phyloP scores from a whole-genome alignment of 768 basidiomycete genomes.

The Terana coerulea region DNA sequence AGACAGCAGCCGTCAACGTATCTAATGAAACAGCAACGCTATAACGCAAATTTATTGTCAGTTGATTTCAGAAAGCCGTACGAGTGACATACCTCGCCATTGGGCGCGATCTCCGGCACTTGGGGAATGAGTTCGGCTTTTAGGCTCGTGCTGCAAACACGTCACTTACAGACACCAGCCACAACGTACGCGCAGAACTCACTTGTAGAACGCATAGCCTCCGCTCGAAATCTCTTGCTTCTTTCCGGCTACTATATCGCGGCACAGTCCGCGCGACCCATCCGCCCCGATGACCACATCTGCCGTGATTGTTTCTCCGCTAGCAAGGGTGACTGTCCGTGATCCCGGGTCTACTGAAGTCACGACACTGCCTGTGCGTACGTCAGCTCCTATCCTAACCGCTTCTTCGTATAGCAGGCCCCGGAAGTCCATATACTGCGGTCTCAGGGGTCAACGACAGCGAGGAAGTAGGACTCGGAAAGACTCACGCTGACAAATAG shows the following conservation, averaged over 20 bases:
- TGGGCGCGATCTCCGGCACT: slow-evolving; percentile 7
- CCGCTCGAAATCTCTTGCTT: slow-evolving; percentile 10
- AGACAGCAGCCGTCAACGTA: slow-evolving; percentile 7
- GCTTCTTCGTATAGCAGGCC: slow-evolving; percentile 29
- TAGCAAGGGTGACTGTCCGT: slow-evolving; percentile 24
- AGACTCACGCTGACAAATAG: slow-evolving; percentile 44
- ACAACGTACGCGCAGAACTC: slow-evolving; percentile 6
- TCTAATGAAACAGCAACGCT: slow-evolving; percentile 8
- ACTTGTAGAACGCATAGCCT: slow-evolving; percentile 26
- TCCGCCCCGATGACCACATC: slow-evolving; percentile 37
- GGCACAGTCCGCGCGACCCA: slow-evolving; percentile 25
- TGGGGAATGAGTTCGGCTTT: background rate
- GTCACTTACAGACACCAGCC: background rate
- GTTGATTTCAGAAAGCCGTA: no score
- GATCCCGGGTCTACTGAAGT: slow-evolving; percentile 18
- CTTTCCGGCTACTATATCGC: slow-evolving; percentile 15
- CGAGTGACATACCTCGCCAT: background rate
- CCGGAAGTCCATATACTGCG: slow-evolving; percentile 31
- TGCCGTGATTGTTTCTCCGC: slow-evolving; percentile 28
- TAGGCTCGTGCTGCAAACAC: slow-evolving; percentile 5
- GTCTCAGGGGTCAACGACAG: background rate
- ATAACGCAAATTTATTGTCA: background rate
- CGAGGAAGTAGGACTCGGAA: background rate
- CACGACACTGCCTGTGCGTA: slow-evolving; percentile 27
- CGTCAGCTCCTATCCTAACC: slow-evolving; percentile 21